Conservation (phyloP, 805 yeast genomes). For the Myxozyma neglecta region DNA sequence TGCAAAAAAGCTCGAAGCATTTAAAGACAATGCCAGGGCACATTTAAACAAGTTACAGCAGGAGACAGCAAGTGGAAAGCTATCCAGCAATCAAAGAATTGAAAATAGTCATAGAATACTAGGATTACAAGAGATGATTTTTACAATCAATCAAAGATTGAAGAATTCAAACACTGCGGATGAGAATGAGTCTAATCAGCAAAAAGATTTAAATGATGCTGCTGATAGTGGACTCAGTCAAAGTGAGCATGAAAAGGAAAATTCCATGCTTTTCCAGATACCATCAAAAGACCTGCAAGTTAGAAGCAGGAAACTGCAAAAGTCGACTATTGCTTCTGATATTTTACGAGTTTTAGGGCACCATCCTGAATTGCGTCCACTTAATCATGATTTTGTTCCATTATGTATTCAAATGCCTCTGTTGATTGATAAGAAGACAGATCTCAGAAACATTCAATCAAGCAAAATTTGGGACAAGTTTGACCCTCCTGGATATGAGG, state of each 20-base stretch:
- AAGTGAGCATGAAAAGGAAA: too few relatives aligned
- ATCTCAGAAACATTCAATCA: background rate
- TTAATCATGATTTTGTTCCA: conserved; percentile 10
- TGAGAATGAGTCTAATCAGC: background rate
- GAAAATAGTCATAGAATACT: background rate
- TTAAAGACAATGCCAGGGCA: background rate
- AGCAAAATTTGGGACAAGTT: conserved; percentile 11
- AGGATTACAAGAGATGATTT: background rate
- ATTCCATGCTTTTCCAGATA: background rate
- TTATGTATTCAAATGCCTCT: background rate
- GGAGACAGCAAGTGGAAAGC: background rate
- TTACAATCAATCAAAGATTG: background rate
- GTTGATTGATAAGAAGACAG: background rate
- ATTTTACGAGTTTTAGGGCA: conserved; percentile 5
- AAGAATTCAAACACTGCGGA: background rate
- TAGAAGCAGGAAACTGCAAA: background rate
- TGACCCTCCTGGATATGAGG: conserved; percentile 7
- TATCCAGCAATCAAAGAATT: background rate
- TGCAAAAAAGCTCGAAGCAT: too few relatives aligned
- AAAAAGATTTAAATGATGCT: too few relatives aligned
- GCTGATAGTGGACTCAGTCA: too few relatives aligned
- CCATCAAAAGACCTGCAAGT: background rate
- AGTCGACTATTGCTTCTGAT: background rate
- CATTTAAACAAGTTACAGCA: background rate
- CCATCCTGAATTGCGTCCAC: conserved; percentile 1